Evolutionary conservation across 257 asterid genomes (phyloP), one percentile per base, ranked within the genome.

Genomic region (Fraxinus quadrangulata): DNA sequence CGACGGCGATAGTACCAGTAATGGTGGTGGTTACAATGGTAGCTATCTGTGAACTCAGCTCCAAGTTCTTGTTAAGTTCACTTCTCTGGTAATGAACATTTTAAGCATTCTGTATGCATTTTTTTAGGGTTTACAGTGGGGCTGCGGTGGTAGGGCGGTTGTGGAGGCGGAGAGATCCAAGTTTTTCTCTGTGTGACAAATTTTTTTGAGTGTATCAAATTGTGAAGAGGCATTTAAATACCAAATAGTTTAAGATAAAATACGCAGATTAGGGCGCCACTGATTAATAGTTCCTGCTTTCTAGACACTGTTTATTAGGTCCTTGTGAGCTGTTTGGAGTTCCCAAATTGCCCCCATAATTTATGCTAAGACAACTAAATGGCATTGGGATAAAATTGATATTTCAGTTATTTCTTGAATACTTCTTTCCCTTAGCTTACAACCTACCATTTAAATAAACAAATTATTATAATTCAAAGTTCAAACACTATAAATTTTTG

Each of bases 191-290:
- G 87, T 82, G 87, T 79, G 79, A 84, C 56, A 63, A 77, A n/a
- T 26, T 24, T 63, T 67, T 7, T 78, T 42, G 84, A 79, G 84
- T 63, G 70, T 79, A 81, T 78, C 82, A 77, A 87, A 77, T 81
- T 70, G 70, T 78, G 67, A 79, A 79, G 78, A 78, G 59, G 69
- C 73, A 77, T 87, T 86, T 85, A 78, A 87, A 85, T 72, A 68
- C 6, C 54, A 71, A 36, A 19, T 49, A 56, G 28, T 75, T 81
- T 71, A 61, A 49, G 75, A 54, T 49, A 83, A 42, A 42, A 75
- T 71, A 63, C 65, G 45, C 78, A 51, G 86, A 86, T 80, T 87
- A 84, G 83, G 89, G 90, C 75, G 85, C 87, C 85, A 75, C 79
- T 82, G 72, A 78, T 83, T 80, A 77, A 79, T 77, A 73, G 78